Evolutionary conservation across 2,329 filamentous ascomycete species (phyloP), one percentile per base, ranked within the genome.

Genomic region (Plectosphaerella sp.): DNA sequence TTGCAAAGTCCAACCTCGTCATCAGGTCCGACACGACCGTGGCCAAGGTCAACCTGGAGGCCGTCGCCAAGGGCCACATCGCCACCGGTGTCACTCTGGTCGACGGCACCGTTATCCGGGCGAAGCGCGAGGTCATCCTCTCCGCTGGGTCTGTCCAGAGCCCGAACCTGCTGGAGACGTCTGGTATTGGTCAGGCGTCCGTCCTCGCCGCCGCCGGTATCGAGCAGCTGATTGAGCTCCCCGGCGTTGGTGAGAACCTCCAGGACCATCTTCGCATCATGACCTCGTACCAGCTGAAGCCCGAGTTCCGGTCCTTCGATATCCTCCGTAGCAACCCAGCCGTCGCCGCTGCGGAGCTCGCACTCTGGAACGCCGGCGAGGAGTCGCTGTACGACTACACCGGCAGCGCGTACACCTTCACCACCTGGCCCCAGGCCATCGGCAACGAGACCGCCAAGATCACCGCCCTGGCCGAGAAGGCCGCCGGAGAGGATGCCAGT

Each of bases 91-190:
- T 67, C 3, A 62, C 58, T 1, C 55, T 64, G 4, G 39, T 50
- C 8, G 52, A 64, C 33, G 64, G 59, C 39, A 63, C 60, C 4
- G 20, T 55, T n/a, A 58, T 67, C 28, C 16, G 14, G 8, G 67
- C 64, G 8, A 53, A 54, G 2, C 57, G 58, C n/a, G 65, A 64
- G 56, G 70, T 71, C 5, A 72, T 62, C 5, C 58, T 72, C 5
- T 63, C 61, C 0, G 61, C 65, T 2, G 80, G 81, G 9, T 68
- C 75, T 0, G 79, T 78, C 64, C 78, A 82, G 61, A 78, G 77
- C 1, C 79, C 80, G 1, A 75, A 81, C 37, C 62, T 86, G 1
- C 73, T 86, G 4, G 80, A 81, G 59, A 70, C 82, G 2, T 79
- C 73, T 15, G 82, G 82, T 25, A 71, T 86, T 25, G 82, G 82